These are phyloP conservation scores for Arthromyces matolae DNA, from an alignment of 768 basidiomycete genomes.

Conservation along the genomic window DNA sequence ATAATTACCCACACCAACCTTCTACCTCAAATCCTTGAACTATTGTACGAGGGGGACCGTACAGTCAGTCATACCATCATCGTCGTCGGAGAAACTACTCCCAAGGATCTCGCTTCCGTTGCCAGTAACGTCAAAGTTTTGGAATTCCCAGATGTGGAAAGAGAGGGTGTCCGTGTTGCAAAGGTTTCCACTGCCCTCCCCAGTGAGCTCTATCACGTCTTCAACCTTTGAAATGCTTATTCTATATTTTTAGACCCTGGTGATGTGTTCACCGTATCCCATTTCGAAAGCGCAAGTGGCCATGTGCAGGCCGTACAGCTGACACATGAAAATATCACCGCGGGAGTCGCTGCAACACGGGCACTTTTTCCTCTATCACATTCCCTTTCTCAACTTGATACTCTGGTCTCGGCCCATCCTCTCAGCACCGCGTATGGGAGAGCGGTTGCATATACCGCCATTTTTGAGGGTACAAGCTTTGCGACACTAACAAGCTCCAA, in stretches of 20 bases:
- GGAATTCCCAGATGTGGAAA: slow-evolving; percentile 68
- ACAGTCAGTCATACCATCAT: slow-evolving; percentile 55
- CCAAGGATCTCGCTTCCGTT: slow-evolving; percentile 42
- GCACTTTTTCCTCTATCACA: slow-evolving; percentile 72
- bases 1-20: slow-evolving; percentile 70
- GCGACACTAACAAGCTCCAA: slow-evolving; percentile 59
- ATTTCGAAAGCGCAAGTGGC: slow-evolving; percentile 51
- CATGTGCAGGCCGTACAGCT: slow-evolving; percentile 59
- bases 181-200: slow-evolving; percentile 43
- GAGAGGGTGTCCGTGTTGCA: slow-evolving; percentile 53
- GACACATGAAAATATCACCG: slow-evolving; percentile 83
- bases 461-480: slow-evolving; percentile 73
- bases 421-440: slow-evolving; percentile 78
- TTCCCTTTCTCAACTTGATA: slow-evolving; percentile 67
- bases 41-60: slow-evolving; percentile 58
- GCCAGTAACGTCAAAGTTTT: slow-evolving; percentile 54
- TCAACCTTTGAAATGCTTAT: slow-evolving; percentile 4
- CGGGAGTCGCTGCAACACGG: slow-evolving; percentile 80
- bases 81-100: slow-evolving; percentile 63
- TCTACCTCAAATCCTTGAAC: slow-evolving; percentile 66
- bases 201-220: slow-evolving; percentile 38
- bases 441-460: slow-evolving; percentile 72
- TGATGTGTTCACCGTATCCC: slow-evolving; percentile 68
- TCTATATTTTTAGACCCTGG: slow-evolving; percentile 44
- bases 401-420: slow-evolving; percentile 70